A percentile compares a stretch with the other conserved stretches of the same genome.
Conservation (phyloP, 225 moss, liverwort and hornwort species). For the Asterella californica region DNA sequence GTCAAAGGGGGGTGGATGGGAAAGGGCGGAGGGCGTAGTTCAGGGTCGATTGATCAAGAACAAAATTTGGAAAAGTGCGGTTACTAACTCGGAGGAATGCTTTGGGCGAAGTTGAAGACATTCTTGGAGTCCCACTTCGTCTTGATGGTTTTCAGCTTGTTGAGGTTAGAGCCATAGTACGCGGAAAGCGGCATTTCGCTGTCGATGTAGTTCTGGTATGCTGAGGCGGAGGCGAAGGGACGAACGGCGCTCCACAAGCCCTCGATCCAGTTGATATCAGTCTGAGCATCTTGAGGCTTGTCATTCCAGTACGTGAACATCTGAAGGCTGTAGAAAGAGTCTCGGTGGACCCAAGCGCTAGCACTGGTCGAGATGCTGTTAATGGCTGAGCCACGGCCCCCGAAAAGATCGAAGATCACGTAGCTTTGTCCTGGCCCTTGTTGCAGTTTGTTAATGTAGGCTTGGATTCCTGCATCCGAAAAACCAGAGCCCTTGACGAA, state of each 20-base stretch:
- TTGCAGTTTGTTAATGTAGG: constrained; percentile 49
- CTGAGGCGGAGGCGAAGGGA: constrained; percentile 31
- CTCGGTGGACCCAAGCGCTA: constrained; percentile 53
- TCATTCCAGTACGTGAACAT: constrained; percentile 64
- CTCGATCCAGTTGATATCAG: constrained; percentile 33
- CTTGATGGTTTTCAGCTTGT: constrained; percentile 44
- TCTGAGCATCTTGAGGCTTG: constrained; percentile 20
- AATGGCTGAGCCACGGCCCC: constrained; percentile 42
- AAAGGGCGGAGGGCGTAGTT: neutral
- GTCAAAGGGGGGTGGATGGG: neutral
- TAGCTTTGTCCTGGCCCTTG: constrained; percentile 42
- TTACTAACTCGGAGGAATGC: constrained; percentile 48
- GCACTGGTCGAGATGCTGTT: constrained; percentile 35
- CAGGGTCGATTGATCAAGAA: neutral
- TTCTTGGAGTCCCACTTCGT: constrained; percentile 66
- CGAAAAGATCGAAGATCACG: constrained; percentile 67
- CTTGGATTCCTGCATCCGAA: constrained; percentile 45
- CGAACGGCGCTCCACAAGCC: constrained; percentile 48
- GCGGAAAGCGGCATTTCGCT: constrained; percentile 51
- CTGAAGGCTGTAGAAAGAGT: constrained; percentile 57
- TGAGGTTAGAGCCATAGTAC: constrained; percentile 56
- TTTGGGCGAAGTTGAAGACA: constrained; percentile 65
- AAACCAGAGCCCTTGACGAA: constrained; percentile 46
- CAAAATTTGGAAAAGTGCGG: neutral
- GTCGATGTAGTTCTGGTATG: constrained; percentile 84